A percentile compares a stretch with the other conserved stretches of the same genome.
Conservation (phyloP, 1,284 basidiomycete genomes). For the Rhodotorula sp. region DNA sequence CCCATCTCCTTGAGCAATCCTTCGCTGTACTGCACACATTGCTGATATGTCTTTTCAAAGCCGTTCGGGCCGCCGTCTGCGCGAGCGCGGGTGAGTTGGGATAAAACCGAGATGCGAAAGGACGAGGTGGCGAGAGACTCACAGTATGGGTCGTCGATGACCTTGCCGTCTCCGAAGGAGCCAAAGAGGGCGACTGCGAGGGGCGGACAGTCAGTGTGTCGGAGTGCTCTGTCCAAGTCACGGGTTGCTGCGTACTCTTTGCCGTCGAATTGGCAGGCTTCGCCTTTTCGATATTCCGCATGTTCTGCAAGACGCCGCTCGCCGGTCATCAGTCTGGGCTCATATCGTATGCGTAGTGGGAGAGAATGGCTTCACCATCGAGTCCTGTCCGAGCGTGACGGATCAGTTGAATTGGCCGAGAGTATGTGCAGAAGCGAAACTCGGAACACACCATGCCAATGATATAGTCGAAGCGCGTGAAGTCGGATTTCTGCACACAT, state of each 20-base stretch:
- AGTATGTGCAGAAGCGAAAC: no score
- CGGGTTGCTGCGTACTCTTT: slow-evolving; percentile 8
- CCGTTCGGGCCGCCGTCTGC: slow-evolving; percentile 29
- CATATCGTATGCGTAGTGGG: no score
- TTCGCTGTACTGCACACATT: slow-evolving; percentile 38
- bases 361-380: neutral
- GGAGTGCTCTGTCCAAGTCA: neutral
- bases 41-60: slow-evolving; percentile 40
- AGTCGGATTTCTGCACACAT: slow-evolving; percentile 28
- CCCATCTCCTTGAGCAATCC: slow-evolving; percentile 36
- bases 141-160: slow-evolving; percentile 40
- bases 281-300: slow-evolving; percentile 36
- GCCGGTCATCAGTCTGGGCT: no score
- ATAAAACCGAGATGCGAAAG: no score
- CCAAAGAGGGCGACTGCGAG: slow-evolving; percentile 38
- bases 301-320: slow-evolving; percentile 25
- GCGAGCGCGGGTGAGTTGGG: neutral
- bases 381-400: neutral
- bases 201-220: neutral
- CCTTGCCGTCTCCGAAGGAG: slow-evolving; percentile 35
- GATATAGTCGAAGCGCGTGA: slow-evolving; percentile 41
- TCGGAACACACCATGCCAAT: slow-evolving; percentile 34
- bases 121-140: neutral
- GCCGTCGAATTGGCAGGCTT: slow-evolving; percentile 27
- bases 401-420: neutral